Base-by-base conservation (phyloP, 164 flowering plant genomes). In the Magnolia sinica region DNA sequence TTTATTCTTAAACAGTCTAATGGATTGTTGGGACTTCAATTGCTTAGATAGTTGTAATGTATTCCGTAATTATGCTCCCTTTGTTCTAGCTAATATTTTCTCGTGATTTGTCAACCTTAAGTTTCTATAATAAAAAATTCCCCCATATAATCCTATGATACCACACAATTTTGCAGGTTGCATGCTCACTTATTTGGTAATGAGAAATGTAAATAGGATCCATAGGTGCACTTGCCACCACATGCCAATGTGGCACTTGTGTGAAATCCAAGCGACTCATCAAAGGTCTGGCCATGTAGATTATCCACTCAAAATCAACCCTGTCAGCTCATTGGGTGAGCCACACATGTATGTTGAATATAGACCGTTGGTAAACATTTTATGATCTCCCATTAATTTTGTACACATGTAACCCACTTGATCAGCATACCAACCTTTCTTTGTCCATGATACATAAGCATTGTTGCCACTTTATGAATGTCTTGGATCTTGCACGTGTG, bases 1-100 rank as follows among this genome's bases (percentile, higher is more conserved):
- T 11, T 23, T 65, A 65, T 65, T 65, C 68, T 65, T 29, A 65
- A 37, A 65, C 68, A 37, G 31, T 68, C 71, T 18, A 31, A n/a
- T 68, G 50, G 31, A 29, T 68, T 68, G 24, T 7, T 65, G 16
- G 13, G 27, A 8, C 22, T 24, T 8, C 68, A 37, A 8, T 68
- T 68, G 49, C 45, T 4, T 37, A 3, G 45, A 37, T 68, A 20
- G n/a, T 68, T 68, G 20, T 68, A 7, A 13, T 31, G 18, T 27
- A 3, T 27, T 13, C 14, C 29, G 7, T 7, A 24, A 29, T 10
- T 22, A 22, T 63, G 22, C n/a, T 63, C 22, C 19, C 8, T 4
- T 63, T 63, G 22, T 63, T 63, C 45, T 37, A 9, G 8, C 65
- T 63, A 8, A 22, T 63, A 22, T 18, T 7, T 63, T 63, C 23